phyloP scores from a whole-genome alignment of 148 eudicot genomes.

The Chenopodium formosanum region DNA sequence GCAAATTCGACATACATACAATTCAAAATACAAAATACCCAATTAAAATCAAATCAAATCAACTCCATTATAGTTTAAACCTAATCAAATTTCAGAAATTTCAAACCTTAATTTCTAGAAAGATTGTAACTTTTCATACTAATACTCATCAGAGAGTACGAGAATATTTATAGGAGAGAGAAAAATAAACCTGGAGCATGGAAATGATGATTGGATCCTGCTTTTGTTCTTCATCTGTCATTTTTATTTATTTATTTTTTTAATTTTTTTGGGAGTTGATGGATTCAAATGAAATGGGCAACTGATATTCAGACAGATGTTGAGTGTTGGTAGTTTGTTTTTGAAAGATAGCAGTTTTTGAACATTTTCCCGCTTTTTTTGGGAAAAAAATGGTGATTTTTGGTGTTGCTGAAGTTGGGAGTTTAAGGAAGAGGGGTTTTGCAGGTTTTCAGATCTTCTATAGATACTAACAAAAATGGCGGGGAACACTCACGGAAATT shows the following conservation, averaged over 20 bases:
- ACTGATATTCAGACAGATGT: conserved; percentile 8
- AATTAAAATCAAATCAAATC: conserved; percentile 1
- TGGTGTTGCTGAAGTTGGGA: background rate
- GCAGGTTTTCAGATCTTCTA: background rate
- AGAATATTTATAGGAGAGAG: conserved; percentile 18
- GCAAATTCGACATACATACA: conserved; percentile 41
- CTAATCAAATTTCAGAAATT: conserved; percentile 1
- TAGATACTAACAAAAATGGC: background rate
- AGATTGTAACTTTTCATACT: background rate
- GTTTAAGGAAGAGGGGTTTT: background rate
- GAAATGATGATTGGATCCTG: conserved; percentile 34
- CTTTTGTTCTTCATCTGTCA: conserved; percentile 41
- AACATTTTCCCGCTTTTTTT: conserved; percentile 1
- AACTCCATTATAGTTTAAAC: background rate
- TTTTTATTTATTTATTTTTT: background rate
- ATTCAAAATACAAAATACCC: conserved; percentile 12
- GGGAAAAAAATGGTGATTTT: background rate
- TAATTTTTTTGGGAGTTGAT: background rate
- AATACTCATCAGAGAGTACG: background rate
- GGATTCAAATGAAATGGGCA: conserved; percentile 18
- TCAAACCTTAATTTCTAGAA: conserved; percentile 27
- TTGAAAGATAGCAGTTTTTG: background rate
- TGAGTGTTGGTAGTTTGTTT: background rate
- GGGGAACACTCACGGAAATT: background rate
- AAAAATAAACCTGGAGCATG: conserved; percentile 38